A percentile compares a stretch with the other conserved stretches of the same genome.
phyloP scores from a whole-genome alignment of 2,329 filamentous ascomycete species.

The Hymenoscyphus fructigenus region DNA sequence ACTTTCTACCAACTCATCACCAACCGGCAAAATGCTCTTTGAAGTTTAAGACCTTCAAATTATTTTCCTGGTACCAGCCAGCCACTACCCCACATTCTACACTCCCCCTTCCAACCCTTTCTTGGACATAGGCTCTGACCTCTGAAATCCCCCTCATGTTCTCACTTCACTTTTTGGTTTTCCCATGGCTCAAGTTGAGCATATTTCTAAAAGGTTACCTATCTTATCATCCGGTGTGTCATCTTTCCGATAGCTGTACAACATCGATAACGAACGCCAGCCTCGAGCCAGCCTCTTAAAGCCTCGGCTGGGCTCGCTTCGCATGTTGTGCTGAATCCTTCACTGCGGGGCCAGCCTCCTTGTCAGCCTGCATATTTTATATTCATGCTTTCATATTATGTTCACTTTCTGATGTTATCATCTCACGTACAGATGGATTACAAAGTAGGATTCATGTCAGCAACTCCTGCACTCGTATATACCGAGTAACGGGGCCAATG shows the following conservation, averaged over 20 bases:
- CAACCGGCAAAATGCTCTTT: neutral
- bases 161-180: too few species aligned
- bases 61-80: neutral
- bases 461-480: neutral
- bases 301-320: neutral
- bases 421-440: conserved; percentile 4
- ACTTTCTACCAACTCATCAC: neutral
- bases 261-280: conserved; percentile 10
- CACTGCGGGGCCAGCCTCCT: neutral
- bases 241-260: conserved; percentile 9
- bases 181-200: neutral
- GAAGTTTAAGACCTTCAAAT: neutral
- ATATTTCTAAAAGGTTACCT: neutral
- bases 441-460: neutral
- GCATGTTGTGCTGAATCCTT: neutral
- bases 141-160: neutral
- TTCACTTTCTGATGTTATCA: neutral
- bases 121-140: too few species aligned
- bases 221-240: neutral
- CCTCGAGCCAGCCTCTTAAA: neutral
- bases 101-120: neutral
- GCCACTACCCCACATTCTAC: too few species aligned
- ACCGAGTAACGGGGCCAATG: too few species aligned
- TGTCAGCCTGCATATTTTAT: neutral
- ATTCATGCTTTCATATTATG: neutral